These are phyloP conservation scores for Meredithiella fracta DNA, from an alignment of 2,329 filamentous ascomycete species.

Conservation along the genomic window DNA sequence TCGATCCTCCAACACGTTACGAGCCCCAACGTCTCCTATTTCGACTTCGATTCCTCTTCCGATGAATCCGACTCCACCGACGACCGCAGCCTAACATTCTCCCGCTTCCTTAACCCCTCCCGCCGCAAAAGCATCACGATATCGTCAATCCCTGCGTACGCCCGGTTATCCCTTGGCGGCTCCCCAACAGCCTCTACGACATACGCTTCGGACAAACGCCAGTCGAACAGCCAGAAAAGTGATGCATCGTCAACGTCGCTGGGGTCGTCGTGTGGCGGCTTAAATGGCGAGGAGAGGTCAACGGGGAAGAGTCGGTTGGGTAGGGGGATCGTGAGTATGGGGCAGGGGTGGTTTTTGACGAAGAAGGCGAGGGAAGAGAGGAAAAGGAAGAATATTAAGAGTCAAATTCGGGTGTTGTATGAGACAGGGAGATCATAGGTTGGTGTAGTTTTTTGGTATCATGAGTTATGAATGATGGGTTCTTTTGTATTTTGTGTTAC, in stretches of 20 bases:
- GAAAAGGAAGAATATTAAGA: constrained; percentile 23
- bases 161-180: background rate
- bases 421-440: constrained; percentile 14
- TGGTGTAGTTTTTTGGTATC: background rate
- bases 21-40: constrained; percentile 6
- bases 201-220: background rate
- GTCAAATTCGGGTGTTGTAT: constrained; percentile 23
- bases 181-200: background rate
- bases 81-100: constrained; percentile 6
- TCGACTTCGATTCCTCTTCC: constrained; percentile 7
- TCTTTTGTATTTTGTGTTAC: background rate
- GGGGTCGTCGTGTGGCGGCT: background rate
- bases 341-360: constrained; percentile 9
- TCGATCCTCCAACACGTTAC: background rate
- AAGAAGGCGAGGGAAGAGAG: constrained; percentile 19
- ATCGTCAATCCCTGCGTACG: background rate
- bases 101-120: constrained; percentile 5
- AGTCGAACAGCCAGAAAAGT: background rate
- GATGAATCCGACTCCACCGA: constrained; percentile 5
- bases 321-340: constrained; percentile 6
- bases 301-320: background rate
- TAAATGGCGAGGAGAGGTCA: background rate
- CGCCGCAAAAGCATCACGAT: constrained; percentile 1
- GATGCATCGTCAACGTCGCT: background rate
- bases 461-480: constrained; percentile 2